phyloP scores from a whole-genome alignment of 257 asterid genomes.

The Phtheirospermum japonicum region DNA sequence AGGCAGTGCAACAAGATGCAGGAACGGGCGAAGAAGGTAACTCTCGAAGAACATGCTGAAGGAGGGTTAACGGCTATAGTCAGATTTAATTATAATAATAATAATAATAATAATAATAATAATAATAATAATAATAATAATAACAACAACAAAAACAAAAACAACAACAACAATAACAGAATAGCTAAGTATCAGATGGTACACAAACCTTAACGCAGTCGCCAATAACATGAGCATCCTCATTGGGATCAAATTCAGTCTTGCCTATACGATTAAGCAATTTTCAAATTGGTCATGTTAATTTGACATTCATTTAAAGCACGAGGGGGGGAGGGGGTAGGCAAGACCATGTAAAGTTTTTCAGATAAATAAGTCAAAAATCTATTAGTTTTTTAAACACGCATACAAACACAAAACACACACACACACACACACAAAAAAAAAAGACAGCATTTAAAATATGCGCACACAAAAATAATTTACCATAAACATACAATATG shows the following conservation, averaged over 20 bases:
- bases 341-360: background rate
- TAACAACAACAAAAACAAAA: too few relatives aligned
- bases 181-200: conserved; percentile 24
- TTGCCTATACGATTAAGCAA: conserved; percentile 55
- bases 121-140: conserved; percentile 14
- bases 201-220: conserved; percentile 88
- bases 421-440: too few relatives aligned
- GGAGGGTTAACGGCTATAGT: conserved; percentile 24
- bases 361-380: too few relatives aligned
- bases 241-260: conserved; percentile 71
- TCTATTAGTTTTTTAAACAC: too few relatives aligned
- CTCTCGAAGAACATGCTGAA: conserved; percentile 97
- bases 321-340: too few relatives aligned
- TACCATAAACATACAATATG: background rate
- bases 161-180: too few relatives aligned
- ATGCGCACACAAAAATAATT: background rate
- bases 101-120: conserved; percentile 5
- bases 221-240: conserved; percentile 97
- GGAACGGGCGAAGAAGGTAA: conserved; percentile 99
- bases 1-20: conserved; percentile 93
- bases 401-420: too few relatives aligned
- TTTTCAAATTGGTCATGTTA: conserved; percentile 24
- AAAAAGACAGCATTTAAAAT: too few relatives aligned
- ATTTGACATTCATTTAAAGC: conserved; percentile 2
- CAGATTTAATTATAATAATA: conserved; percentile 19